phyloP scores from a whole-genome alignment of 1,139 yeast species.

The Taphrina sp. region DNA sequence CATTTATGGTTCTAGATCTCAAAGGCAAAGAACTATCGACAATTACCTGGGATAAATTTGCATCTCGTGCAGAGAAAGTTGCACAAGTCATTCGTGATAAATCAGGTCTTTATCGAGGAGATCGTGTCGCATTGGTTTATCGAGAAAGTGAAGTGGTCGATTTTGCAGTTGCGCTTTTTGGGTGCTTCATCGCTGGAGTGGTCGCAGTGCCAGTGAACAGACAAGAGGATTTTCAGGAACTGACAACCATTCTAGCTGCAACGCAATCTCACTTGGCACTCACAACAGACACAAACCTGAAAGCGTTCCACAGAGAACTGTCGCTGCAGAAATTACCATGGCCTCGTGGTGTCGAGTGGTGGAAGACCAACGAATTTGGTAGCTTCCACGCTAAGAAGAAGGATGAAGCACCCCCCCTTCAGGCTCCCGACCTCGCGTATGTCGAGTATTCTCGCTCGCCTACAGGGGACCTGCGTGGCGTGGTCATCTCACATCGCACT shows the following conservation, averaged over 20 bases:
- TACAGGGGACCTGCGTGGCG: slow-evolving; percentile 87
- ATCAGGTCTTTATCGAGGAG: slow-evolving; percentile 70
- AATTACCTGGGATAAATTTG: slow-evolving; percentile 88
- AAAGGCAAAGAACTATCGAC: slow-evolving; percentile 76
- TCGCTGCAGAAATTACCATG: slow-evolving; percentile 50
- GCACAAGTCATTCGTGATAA: slow-evolving; percentile 83
- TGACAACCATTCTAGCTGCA: slow-evolving; percentile 58
- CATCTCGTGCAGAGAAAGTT: slow-evolving; percentile 76
- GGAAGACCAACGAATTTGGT: slow-evolving; percentile 91
- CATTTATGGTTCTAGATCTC: slow-evolving; percentile 67
- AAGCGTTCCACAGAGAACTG: slow-evolving; percentile 63
- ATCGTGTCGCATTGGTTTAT: slow-evolving; percentile 78
- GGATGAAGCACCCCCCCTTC: slow-evolving; percentile 62
- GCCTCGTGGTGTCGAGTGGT: slow-evolving; percentile 63
- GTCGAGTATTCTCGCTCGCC: slow-evolving; percentile 91
- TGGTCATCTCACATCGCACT: slow-evolving; percentile 85
- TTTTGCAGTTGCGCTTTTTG: slow-evolving; percentile 79
- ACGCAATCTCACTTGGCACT: slow-evolving; percentile 78
- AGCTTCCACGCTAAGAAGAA: slow-evolving; percentile 59
- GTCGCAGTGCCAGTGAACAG: slow-evolving; percentile 78
- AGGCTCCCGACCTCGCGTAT: slow-evolving; percentile 79
- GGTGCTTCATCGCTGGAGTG: slow-evolving; percentile 89
- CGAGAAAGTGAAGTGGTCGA: slow-evolving; percentile 82
- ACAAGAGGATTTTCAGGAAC: slow-evolving; percentile 38
- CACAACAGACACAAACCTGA: slow-evolving; percentile 74